Conservation (phyloP, 768 basidiomycete genomes). For the Russula earlei region DNA sequence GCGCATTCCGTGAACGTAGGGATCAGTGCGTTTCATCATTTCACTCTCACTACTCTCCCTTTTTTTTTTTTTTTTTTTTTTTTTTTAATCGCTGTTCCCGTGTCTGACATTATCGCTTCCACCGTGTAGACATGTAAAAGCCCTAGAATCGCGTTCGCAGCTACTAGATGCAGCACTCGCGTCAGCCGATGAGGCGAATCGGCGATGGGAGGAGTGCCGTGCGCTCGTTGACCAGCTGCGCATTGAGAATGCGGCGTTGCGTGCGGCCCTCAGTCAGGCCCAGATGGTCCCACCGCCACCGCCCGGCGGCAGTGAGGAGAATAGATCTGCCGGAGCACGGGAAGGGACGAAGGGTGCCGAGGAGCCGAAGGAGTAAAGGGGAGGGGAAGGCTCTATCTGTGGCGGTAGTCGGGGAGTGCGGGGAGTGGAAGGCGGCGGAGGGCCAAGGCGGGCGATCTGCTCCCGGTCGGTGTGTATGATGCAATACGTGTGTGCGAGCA, state of each 20-base stretch:
- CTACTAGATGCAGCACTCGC: conserved; percentile 79
- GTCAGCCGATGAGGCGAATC: conserved; percentile 80
- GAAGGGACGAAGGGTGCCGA: conserved; percentile 5
- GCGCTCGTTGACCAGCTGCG: conserved; percentile 80
- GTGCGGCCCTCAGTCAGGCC: conserved; percentile 51
- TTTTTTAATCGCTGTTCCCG: too few species aligned
- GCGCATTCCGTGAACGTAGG: conserved; percentile 82
- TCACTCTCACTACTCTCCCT: too few species aligned
- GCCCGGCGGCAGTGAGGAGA: conserved; percentile 2
- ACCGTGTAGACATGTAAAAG: conserved; percentile 65
- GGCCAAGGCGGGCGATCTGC: conserved; percentile 4
- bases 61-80: background rate
- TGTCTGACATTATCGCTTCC: background rate
- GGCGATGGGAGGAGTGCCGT: conserved; percentile 88
- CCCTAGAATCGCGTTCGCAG: conserved; percentile 77
- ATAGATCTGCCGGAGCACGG: background rate
- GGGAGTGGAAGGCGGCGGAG: background rate
- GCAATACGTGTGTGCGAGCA: background rate
- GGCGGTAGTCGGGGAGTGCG: background rate
- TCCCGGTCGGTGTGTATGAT: conserved; percentile 13
- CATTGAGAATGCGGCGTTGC: conserved; percentile 70
- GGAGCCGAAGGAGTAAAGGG: conserved; percentile 15
- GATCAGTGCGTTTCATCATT: conserved; percentile 57
- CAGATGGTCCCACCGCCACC: conserved; percentile 22
- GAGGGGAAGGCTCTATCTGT: background rate